Conservation (phyloP, 805 yeast species). For the Ogataea zsoltii region DNA sequence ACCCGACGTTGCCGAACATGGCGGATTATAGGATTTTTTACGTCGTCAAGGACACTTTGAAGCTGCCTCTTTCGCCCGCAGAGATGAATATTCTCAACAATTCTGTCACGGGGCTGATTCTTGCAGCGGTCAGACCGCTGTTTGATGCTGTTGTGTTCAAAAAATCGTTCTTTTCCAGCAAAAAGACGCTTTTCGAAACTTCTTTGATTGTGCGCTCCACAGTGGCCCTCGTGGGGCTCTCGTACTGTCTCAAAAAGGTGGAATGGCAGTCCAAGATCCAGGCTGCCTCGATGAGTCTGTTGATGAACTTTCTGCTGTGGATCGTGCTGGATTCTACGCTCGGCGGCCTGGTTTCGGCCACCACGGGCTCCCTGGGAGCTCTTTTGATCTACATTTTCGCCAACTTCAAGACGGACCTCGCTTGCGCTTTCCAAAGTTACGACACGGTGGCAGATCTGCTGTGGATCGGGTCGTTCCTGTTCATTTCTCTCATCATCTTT, state of each 20-base stretch:
- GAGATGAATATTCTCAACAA: slow-evolving; percentile 26
- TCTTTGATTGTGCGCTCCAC: slow-evolving; percentile 39
- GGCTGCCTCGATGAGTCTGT: slow-evolving; percentile 62
- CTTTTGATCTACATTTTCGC: slow-evolving; percentile 15
- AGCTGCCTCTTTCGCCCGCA: slow-evolving; percentile 22
- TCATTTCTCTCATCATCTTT: slow-evolving; percentile 63
- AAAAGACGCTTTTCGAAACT: slow-evolving; percentile 15
- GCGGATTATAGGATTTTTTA: slow-evolving; percentile 35
- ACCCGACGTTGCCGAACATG: slow-evolving; percentile 28
- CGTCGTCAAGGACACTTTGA: slow-evolving; percentile 31
- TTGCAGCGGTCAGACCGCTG: slow-evolving; percentile 56
- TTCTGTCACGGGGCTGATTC: slow-evolving; percentile 55
- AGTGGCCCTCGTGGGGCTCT: slow-evolving; percentile 68
- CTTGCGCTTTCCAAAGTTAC: slow-evolving; percentile 4
- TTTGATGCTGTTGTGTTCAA: slow-evolving; percentile 28
- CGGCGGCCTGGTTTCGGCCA: slow-evolving; percentile 24
- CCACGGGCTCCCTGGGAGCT: slow-evolving; percentile 18
- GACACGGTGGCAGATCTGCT: slow-evolving; percentile 43
- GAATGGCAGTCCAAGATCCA: slow-evolving; percentile 71
- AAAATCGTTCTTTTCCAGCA: slow-evolving; percentile 2
- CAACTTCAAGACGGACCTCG: slow-evolving; percentile 5
- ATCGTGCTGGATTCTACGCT: slow-evolving; percentile 33
- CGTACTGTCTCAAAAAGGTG: slow-evolving; percentile 66
- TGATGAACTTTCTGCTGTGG: slow-evolving; percentile 69
- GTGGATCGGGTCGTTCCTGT: slow-evolving; percentile 64